Evolutionary conservation across 495 filamentous ascomycete genomes (phyloP).

Genomic region (Penicillium atrosanguineum): DNA sequence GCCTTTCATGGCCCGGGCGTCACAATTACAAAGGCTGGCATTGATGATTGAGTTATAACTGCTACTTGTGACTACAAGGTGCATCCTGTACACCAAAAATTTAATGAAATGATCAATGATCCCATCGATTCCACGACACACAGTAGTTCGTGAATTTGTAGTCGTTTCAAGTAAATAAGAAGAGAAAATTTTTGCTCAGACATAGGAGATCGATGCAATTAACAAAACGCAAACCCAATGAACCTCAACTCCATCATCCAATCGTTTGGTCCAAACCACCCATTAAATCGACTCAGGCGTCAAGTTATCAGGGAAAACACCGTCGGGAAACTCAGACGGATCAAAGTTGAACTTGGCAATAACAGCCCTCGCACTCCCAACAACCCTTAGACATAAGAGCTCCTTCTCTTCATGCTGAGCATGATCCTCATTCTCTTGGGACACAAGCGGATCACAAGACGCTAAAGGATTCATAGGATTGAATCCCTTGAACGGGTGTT

Average conservation of each 20-base stretch:
- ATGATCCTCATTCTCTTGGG: not conserved
- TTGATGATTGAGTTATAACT: slow-evolving; percentile 1
- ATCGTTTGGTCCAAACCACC: not conserved
- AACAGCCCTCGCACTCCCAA: slow-evolving; percentile 36
- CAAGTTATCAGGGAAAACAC: slow-evolving; percentile 15
- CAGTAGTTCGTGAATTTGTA: not conserved
- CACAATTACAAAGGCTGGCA: slow-evolving; percentile 10
- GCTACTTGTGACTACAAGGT: not conserved
- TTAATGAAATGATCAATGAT: slow-evolving; percentile 28
- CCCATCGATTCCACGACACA: not conserved
- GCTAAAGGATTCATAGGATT: slow-evolving; percentile 2
- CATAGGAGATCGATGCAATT: not conserved
- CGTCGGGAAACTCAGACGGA: slow-evolving; percentile 39
- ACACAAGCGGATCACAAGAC: not conserved
- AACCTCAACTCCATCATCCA: not conserved
- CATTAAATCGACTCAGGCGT: slow-evolving; percentile 2
- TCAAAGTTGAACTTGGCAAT: slow-evolving; percentile 43
- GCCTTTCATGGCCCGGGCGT: slow-evolving; percentile 11
- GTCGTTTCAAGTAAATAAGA: not conserved
- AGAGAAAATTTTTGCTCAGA: not conserved
- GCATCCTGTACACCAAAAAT: slow-evolving; percentile 18
- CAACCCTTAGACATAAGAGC: slow-evolving; percentile 37
- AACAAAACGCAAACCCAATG: not conserved
- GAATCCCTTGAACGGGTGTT: slow-evolving; percentile 18
- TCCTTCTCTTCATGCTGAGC: slow-evolving; percentile 27